Evolutionary conservation across 306 rosid genomes (phyloP).

Genomic region (Sesbania bispinosa): DNA sequence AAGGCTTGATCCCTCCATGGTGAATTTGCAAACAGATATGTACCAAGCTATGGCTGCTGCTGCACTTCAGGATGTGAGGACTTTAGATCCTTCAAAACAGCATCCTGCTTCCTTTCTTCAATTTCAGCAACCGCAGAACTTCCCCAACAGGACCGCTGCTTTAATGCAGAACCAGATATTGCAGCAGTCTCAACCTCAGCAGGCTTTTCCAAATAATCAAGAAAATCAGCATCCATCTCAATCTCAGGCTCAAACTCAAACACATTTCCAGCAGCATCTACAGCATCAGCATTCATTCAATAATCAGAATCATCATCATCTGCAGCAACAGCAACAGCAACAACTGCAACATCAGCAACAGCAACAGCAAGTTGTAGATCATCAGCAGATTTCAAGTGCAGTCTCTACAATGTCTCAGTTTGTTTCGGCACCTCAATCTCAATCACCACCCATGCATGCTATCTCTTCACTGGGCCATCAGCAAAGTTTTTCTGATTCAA

Average conservation of each 20-base stretch:
- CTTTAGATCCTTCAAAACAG: constrained; percentile 66
- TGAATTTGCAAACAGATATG: constrained; percentile 77
- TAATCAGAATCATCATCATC: constrained; percentile 36
- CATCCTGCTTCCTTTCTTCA: constrained; percentile 60
- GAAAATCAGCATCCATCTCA: constrained; percentile 57
- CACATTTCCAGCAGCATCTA: constrained; percentile 60
- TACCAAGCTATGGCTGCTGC: constrained; percentile 95
- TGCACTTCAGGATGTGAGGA: constrained; percentile 90
- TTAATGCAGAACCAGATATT: constrained; percentile 70
- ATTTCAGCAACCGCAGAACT: constrained; percentile 80
- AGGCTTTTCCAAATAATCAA: constrained; percentile 46
- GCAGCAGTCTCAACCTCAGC: constrained; percentile 81
- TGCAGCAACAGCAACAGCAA: constrained; percentile 38
- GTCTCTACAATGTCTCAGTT: constrained; percentile 70
- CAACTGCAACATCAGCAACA: constrained; percentile 41
- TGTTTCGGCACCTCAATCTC: constrained; percentile 64
- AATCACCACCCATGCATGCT: constrained; percentile 55
- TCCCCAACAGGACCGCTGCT: constrained; percentile 54
- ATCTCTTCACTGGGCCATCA: constrained; percentile 68
- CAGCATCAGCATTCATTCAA: constrained; percentile 58
- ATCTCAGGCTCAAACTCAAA: constrained; percentile 46
- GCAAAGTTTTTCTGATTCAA: constrained; percentile 71
- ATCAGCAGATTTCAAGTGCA: constrained; percentile 59
- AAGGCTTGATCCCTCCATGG: constrained; percentile 70
- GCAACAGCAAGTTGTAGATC: constrained; percentile 55